These are phyloP conservation scores for Byssothecium circinans DNA, from an alignment of 2,329 filamentous ascomycete species.

Conservation along the genomic window DNA sequence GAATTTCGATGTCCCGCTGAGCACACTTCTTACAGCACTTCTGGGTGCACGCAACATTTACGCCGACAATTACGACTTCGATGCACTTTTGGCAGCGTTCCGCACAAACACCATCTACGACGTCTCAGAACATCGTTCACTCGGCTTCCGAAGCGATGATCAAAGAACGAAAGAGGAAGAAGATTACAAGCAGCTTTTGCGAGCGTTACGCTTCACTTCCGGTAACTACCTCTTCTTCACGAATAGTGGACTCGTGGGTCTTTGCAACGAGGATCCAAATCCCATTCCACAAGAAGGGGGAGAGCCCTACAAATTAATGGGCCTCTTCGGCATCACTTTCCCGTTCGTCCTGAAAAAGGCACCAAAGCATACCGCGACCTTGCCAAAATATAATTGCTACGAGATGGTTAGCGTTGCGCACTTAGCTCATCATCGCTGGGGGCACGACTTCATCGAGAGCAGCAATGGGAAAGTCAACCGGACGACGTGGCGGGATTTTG, in stretches of 20 bases:
- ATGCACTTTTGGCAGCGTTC: neutral
- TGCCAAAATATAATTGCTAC: neutral
- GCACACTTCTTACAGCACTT: neutral
- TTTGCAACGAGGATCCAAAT: neutral
- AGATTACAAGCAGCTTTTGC: neutral
- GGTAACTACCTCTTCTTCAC: conserved; percentile 6
- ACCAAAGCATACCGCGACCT: neutral
- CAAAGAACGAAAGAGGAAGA: neutral
- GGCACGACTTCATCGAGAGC: conserved; percentile 8
- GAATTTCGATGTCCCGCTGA: neutral
- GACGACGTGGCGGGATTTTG: too few relatives aligned
- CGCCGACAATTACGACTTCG: neutral
- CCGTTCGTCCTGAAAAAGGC: conserved; percentile 14
- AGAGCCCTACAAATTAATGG: conserved; percentile 11
- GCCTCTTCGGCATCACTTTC: conserved; percentile 20
- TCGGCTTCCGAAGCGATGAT: neutral
- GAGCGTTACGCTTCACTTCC: neutral
- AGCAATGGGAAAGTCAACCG: too few relatives aligned
- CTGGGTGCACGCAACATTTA: neutral
- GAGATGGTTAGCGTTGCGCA: conserved; percentile 16
- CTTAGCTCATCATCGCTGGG: conserved; percentile 9
- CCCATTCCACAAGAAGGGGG: neutral
- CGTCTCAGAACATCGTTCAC: neutral
- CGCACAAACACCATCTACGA: too few relatives aligned
- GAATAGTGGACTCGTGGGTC: conserved; percentile 3